Conservation (phyloP, 2,329 filamentous ascomycete species). For the Colletotrichum camelliae region DNA sequence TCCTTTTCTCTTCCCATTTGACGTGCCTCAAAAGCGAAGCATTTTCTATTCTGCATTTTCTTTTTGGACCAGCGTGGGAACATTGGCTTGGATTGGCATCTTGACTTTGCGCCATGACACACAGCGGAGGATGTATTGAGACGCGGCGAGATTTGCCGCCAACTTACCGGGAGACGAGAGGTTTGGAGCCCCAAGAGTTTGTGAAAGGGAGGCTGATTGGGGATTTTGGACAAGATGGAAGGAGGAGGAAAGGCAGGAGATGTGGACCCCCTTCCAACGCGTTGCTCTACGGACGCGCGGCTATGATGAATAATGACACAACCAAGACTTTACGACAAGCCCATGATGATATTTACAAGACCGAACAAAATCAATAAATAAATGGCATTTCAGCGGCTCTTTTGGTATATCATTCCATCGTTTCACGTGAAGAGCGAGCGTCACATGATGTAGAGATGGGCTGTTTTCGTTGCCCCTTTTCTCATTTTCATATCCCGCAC, state of each 20-base stretch:
- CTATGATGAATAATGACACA: not conserved
- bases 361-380: not conserved
- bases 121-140: not conserved
- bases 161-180: not conserved
- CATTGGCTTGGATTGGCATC: not conserved
- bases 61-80: not conserved
- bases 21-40: conserved; percentile 10
- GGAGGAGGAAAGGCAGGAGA: not conserved
- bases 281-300: not conserved
- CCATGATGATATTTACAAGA: not conserved
- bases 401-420: not conserved
- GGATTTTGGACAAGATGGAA: not conserved
- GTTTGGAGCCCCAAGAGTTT: not conserved
- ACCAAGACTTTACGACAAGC: not conserved
- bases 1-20: not conserved
- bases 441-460: not conserved
- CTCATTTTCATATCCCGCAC: not conserved
- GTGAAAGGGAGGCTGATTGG: not conserved
- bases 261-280: not conserved
- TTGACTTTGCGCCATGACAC: not conserved
- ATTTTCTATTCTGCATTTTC: not conserved
- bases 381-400: not conserved
- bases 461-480: not conserved
- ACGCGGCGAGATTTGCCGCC: not conserved
- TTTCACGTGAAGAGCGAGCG: not conserved